These are phyloP conservation scores for Gaeumannomyces sp. DNA, from an alignment of 2,329 filamentous ascomycete species.

Conservation along the genomic window DNA sequence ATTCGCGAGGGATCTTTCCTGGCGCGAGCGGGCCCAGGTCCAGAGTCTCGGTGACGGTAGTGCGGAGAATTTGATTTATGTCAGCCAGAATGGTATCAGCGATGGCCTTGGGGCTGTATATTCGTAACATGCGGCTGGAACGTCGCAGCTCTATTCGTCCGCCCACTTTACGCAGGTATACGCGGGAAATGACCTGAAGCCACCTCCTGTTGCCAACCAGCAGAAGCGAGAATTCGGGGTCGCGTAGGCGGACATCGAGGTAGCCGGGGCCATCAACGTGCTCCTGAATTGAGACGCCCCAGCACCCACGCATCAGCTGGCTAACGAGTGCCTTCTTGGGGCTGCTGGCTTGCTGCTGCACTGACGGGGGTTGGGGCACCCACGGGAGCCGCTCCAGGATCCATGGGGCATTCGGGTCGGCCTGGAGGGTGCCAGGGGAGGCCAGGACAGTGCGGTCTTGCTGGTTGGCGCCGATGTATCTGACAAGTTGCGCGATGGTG, in stretches of 20 bases:
- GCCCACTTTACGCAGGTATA: constrained; percentile 23
- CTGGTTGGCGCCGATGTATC: constrained; percentile 29
- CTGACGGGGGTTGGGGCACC: constrained; percentile 27
- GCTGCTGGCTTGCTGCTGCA: constrained; percentile 25
- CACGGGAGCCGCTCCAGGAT: constrained; percentile 34
- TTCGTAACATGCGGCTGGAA: constrained; percentile 23
- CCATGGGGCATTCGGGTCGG: constrained; percentile 29
- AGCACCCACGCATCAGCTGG: constrained; percentile 40
- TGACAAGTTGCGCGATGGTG: constrained; percentile 35
- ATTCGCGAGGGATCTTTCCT: constrained; percentile 17
- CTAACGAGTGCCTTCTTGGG: constrained; percentile 36
- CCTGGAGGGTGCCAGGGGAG: not conserved
- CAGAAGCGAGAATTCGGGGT: constrained; percentile 37
- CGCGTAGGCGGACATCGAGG: constrained; percentile 31
- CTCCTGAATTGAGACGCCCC: constrained; percentile 44
- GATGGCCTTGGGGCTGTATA: constrained; percentile 30
- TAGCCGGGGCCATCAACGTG: constrained; percentile 36
- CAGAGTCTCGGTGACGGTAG: constrained; percentile 17
- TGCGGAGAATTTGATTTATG: constrained; percentile 25
- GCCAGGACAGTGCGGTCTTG: too few relatives aligned
- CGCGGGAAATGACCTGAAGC: constrained; percentile 24
- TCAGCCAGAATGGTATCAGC: constrained; percentile 29
- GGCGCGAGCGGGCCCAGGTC: constrained; percentile 19
- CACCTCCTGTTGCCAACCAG: constrained; percentile 31
- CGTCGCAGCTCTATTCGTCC: constrained; percentile 32